Percentiles rank a stretch among this genome's conserved stretches.
phyloP scores from a whole-genome alignment of 2,329 filamentous ascomycete species.

The Pyrenochaeta sp. region DNA sequence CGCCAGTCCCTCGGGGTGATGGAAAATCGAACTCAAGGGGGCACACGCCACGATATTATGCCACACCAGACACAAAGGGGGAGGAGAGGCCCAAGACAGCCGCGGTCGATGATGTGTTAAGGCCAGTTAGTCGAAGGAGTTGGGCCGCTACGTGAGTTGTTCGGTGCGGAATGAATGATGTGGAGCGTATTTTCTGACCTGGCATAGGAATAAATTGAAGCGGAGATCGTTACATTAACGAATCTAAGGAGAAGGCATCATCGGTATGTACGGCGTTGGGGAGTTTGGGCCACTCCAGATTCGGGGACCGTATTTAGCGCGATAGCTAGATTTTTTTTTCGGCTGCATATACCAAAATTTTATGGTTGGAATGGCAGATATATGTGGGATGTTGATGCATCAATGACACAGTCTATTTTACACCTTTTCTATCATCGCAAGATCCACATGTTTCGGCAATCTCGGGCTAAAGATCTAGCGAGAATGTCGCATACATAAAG shows the following conservation, averaged over 20 bases:
- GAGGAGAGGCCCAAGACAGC: slow-evolving; percentile 15
- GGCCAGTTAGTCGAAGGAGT: slow-evolving; percentile 26
- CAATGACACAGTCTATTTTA: background rate
- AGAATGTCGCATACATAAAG: background rate
- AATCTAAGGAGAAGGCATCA: background rate
- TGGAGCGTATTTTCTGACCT: slow-evolving; percentile 4
- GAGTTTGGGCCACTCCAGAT: background rate
- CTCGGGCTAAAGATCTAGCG: slow-evolving; percentile 3
- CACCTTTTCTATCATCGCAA: background rate
- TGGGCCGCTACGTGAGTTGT: slow-evolving; percentile 37
- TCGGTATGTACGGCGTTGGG: background rate
- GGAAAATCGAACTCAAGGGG: background rate
- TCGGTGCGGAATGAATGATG: background rate
- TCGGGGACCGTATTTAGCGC: background rate
- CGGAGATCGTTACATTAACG: slow-evolving; percentile 17
- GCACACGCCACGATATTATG: slow-evolving; percentile 27
- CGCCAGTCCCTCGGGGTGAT: background rate
- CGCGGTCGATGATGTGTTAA: slow-evolving; percentile 8
- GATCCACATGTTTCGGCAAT: background rate
- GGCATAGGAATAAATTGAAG: slow-evolving; percentile 24
- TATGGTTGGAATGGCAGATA: background rate
- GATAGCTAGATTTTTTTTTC: background rate
- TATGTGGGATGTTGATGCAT: background rate
- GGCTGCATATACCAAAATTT: background rate
- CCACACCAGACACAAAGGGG: slow-evolving; percentile 7